phyloP scores from a whole-genome alignment of 805 yeast species.

The Saturnispora sanitii region DNA sequence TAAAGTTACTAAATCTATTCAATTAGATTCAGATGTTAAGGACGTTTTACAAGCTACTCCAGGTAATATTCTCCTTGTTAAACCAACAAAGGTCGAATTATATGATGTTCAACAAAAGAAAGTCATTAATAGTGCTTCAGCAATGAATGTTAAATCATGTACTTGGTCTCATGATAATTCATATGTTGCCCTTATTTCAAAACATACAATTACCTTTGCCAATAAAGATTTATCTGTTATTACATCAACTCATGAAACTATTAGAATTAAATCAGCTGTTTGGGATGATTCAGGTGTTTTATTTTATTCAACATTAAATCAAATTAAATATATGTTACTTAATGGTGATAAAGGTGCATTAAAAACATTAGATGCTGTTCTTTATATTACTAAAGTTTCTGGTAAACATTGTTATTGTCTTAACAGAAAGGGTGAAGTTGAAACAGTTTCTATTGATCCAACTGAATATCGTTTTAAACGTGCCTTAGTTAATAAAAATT shows the following conservation, averaged over 20 bases:
- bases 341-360: conserved; percentile 95
- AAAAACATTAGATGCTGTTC: conserved; percentile 80
- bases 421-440: conserved; percentile 78
- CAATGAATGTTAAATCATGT: conserved; percentile 76
- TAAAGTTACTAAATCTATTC: conserved; percentile 71
- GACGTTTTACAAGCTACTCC: conserved; percentile 75
- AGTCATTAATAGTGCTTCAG: conserved; percentile 56
- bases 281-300: conserved; percentile 95
- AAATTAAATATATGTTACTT: conserved; percentile 83
- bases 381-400: conserved; percentile 65
- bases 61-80: conserved; percentile 71
- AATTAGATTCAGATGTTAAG: conserved; percentile 51
- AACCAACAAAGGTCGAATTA: conserved; percentile 60
- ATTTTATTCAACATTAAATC: conserved; percentile 89
- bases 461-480: conserved; percentile 95
- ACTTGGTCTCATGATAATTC: conserved; percentile 85
- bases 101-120: conserved; percentile 92
- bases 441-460: conserved; percentile 74
- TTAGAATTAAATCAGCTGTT: conserved; percentile 90
- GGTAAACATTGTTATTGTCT: conserved; percentile 71
- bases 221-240: conserved; percentile 66
- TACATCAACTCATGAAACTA: conserved; percentile 89
- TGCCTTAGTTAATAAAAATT: conserved; percentile 82
- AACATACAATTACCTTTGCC: conserved; percentile 87
- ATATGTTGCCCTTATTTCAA: conserved; percentile 77